Evolutionary conservation across 2,329 filamentous ascomycete genomes (phyloP), one percentile per base, ranked within the genome.

Genomic region (Grosmannia huntii): DNA sequence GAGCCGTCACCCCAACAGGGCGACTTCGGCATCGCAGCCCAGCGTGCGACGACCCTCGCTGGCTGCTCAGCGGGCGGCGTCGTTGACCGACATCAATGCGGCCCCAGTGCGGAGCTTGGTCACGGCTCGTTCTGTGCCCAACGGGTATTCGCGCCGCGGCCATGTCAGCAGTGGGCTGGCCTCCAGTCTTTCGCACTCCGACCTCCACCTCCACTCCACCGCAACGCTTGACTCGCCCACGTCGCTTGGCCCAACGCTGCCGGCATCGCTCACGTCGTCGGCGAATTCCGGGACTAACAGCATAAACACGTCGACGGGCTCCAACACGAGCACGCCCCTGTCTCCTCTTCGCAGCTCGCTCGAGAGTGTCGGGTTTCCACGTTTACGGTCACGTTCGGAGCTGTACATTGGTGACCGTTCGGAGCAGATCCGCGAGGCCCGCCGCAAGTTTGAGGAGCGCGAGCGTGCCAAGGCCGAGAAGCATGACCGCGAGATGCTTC

Each of bases 381-480:
- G 82, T 55, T 69, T 84, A 5, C 80, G 83, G 62, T 79, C 79
- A 54, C 78, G 80, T 61, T 83, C 81, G 48, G 82, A 85, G 62
- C 53, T 83, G 19, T 80, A 83, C 65, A 76, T 78, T 6, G 74
- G 71, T 14, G 73, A 74, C 1, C 78, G 79, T 31, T 72, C 76
- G 55, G 80, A 83, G 61, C 78, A 81, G 49, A 78, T 86, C 38
- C 76, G 79, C 51, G 77, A 79, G 64, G 82, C 81, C 4, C 81
- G 83, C 57, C 79, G 80, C 64, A 82, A 80, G 65, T 85, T 85
- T 61, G 76, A 83, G 65, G 78, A 82, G 66, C 81, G 79, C 66
- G 81, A 86, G 67, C 74, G 74, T 19, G 72, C 72, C 57, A 85
- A 85, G 69, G 78, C 84, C 41, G 82, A 84, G 66, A 84, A 83